A percentile compares a stretch with the other conserved stretches of the same genome.
Evolutionary conservation across 176 grass and related monocot species (phyloP).

Genomic region (Saccharum spontaneum): DNA sequence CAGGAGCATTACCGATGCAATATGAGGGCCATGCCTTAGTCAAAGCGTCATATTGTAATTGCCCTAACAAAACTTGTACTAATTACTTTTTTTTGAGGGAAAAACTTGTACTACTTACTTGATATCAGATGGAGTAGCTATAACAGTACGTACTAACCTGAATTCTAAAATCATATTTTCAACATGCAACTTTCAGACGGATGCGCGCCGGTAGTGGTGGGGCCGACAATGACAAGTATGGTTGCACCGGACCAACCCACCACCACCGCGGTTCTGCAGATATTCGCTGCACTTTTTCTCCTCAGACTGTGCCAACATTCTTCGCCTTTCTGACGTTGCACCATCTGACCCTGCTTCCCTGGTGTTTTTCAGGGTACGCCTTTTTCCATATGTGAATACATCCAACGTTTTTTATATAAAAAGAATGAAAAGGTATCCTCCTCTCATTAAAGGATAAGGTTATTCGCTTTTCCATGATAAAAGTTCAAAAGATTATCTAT

Average conservation of each 20-base stretch:
- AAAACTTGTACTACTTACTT: background rate
- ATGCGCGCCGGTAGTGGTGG: background rate
- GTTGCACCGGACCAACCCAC: conserved; percentile 33
- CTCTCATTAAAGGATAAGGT: background rate
- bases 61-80: background rate
- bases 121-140: too few relatives aligned
- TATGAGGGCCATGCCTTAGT: background rate
- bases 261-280: background rate
- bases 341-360: background rate
- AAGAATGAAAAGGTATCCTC: background rate
- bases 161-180: background rate
- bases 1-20: background rate
- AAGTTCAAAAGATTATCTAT: background rate
- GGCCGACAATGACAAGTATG: background rate
- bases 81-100: too few relatives aligned
- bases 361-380: background rate
- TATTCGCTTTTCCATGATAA: background rate
- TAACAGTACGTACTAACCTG: too few relatives aligned
- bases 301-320: conserved; percentile 23
- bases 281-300: conserved; percentile 27
- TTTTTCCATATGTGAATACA: background rate
- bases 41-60: background rate
- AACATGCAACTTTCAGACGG: conserved; percentile 22
- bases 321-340: conserved; percentile 33
- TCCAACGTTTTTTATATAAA: background rate